Base-by-base conservation (phyloP, 306 rosid species). In the Trifolium dubium region DNA sequence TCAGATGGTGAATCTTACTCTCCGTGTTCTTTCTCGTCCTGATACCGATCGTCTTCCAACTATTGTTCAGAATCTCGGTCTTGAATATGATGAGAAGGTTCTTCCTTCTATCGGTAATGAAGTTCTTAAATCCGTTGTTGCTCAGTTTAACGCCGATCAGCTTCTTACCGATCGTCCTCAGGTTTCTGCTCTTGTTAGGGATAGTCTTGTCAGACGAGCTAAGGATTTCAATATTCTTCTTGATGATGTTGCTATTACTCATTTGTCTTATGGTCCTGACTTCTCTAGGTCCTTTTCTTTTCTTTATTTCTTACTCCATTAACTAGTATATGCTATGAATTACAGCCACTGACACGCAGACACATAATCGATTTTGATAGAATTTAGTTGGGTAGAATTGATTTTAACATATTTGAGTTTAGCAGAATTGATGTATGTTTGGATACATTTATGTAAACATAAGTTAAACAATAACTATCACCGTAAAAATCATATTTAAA, bases 11-110 rank as follows among this genome's bases (percentile, higher is more conserved):
- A 87, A 90, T 40, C 96, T 93, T 40, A 86, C 92, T 18, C 94
- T 94, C 0, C 86, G 98, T 8, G 85, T 94, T 8, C 92, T 94
- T 34, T 89, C 98, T 13, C 94, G 96, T 34, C 97, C 97, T 1
- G 95, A 94, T 75, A 90, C 89, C 5, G 0, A 32, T 1, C 93
- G 86, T 17, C 89, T 91, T 23, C 91, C 98, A 0, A 56, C 77
- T 11, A 94, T 94, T 46, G 86, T 94, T 54, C 91, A 89, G 63
- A 94, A 91, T 69, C 86, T 94, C 2, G 97, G 98, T 6, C 96
- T 94, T 10, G 97, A 94, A 53, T 94, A 94, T 70, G 98, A 94
- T 56, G 98, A 94, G 87, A 94, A 94, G 73, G 98, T 94, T 46
- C 94, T 91, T 12, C 98, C 97, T 0, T 88, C 95, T 0, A 94